phyloP scores from a whole-genome alignment of 2,329 filamentous ascomycete genomes.

The Fusarium sp. region DNA sequence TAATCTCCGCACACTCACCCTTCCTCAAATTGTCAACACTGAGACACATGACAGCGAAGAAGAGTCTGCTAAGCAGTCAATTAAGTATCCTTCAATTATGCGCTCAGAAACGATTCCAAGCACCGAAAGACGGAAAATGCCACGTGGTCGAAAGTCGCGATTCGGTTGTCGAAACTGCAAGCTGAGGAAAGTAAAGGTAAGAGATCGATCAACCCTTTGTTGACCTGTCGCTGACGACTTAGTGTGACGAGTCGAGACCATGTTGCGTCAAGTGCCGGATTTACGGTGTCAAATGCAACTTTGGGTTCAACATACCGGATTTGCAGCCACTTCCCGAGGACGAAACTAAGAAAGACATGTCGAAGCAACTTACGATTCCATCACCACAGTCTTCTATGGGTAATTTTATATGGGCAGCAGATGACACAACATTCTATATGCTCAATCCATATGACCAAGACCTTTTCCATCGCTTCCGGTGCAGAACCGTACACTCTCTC shows the following conservation, averaged over 20 bases:
- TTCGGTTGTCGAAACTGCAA: background rate
- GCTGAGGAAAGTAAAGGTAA: background rate
- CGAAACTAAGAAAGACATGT: rapidly evolving
- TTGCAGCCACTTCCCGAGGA: background rate
- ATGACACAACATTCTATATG: background rate
- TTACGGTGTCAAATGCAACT: background rate
- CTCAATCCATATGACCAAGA: background rate
- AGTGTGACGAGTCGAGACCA: background rate
- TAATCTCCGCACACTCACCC: background rate
- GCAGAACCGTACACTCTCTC: background rate
- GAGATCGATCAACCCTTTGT: rapidly evolving
- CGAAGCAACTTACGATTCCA: rapidly evolving
- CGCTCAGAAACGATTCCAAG: rapidly evolving
- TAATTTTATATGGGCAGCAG: background rate
- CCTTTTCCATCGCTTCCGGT: background rate
- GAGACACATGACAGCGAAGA: background rate
- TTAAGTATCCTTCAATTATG: background rate
- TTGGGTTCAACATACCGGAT: background rate
- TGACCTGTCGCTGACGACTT: background rate
- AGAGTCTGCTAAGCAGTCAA: rapidly evolving
- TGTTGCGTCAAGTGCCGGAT: background rate
- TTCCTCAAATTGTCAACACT: rapidly evolving
- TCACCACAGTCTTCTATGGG: background rate
- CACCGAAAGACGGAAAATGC: rapidly evolving
- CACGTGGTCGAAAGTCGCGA: background rate